Evolutionary conservation across 352 stramenopile species (phyloP), one percentile per base, ranked within the genome.

Genomic region (Globisporangium megalacanthum): DNA sequence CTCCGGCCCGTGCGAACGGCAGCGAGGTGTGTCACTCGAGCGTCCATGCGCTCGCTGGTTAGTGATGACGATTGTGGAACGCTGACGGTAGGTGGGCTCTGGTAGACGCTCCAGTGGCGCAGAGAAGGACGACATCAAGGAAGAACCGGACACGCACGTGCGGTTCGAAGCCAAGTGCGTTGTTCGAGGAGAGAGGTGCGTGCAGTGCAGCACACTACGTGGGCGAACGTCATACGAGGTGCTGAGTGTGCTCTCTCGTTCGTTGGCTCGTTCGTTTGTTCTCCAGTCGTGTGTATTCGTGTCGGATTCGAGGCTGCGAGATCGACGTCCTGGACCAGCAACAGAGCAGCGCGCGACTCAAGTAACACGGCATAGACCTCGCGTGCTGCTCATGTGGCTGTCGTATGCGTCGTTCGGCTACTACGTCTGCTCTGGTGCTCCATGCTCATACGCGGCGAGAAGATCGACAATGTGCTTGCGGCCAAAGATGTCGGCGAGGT

Each of bases 81-180:
- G 13, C 7, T 11, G 7, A 7, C 14, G 20, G 15, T 45, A 29
- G 1, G 3, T 31, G 29, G 1, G 3, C 29, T 31, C 44, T 10
- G 1, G 11, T n/a, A 49, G 44, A 17, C n/a, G 13, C 44, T 49
- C 19, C 8, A 25, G 33, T 54, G 36, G 50, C 42, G 29, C 48
- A 63, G 58, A 41, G 17, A 55, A 64, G 9, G 37, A 22, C 15
- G 37, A 22, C 15, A 8, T 20, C 11, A 22, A 35, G 48, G 55
- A 63, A 8, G 9, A 25, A 10, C 20, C 53, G 44, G n/a, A 22
- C 0, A 52, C 6, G 10, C 36, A 60, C 3, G 14, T 14, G 58
- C 19, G 42, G 37, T 88, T 88, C 20, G 78, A 88, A 55, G 65
- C 70, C 9, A 81, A 73, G 17, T 80, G 70, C 31, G 63, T 80